phyloP scores from a whole-genome alignment of 495 filamentous ascomycete genomes.

The Daldinia bambusicola region DNA sequence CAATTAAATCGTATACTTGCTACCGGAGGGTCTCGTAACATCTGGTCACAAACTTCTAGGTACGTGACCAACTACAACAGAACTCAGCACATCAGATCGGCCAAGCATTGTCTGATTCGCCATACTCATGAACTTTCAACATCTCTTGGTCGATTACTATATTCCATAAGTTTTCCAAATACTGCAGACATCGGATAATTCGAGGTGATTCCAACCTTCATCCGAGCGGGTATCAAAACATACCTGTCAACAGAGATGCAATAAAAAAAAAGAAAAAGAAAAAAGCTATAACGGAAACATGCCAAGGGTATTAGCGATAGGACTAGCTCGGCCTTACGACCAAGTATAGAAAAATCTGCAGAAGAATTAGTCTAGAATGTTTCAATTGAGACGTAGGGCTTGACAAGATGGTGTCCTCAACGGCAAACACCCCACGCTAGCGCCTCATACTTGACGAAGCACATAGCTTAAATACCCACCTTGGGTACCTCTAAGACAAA shows the following conservation, averaged over 20 bases:
- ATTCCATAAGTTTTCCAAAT: background rate
- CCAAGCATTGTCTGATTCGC: background rate
- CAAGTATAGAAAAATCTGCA: background rate
- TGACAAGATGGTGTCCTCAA: background rate
- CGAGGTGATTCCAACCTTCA: background rate
- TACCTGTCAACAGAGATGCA: background rate
- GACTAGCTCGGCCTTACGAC: background rate
- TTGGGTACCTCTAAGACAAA: background rate
- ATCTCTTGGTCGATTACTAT: background rate
- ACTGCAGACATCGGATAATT: background rate
- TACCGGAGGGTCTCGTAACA: background rate
- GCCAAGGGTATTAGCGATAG: background rate
- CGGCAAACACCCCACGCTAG: background rate
- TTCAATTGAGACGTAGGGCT: background rate
- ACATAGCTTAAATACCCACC: background rate
- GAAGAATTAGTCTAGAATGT: background rate
- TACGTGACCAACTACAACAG: background rate
- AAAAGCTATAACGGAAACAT: background rate
- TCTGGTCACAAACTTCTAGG: background rate
- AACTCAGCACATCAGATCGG: background rate
- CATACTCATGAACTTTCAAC: background rate
- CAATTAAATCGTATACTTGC: no score
- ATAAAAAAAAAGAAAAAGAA: background rate
- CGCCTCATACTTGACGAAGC: background rate
- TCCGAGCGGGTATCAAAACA: background rate